These are phyloP conservation scores for Coemansia reversa DNA, from an alignment of 192 early-diverging fungal genomes.

Conservation along the genomic window DNA sequence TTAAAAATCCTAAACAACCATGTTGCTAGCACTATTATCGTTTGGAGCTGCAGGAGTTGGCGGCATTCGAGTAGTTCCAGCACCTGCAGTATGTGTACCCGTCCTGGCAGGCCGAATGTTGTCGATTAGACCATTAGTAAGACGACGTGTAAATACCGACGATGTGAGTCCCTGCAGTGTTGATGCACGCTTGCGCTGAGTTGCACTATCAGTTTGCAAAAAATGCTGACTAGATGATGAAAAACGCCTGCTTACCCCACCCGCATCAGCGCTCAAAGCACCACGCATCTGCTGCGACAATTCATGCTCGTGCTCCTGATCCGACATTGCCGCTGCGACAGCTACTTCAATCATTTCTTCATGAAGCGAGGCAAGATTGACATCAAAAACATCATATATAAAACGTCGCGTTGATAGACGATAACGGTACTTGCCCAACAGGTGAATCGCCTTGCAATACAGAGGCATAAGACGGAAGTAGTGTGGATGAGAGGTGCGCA, in stretches of 20 bases:
- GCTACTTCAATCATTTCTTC: constrained; percentile 19
- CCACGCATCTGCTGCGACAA: neutral
- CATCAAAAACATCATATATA: constrained; percentile 52
- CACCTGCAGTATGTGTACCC: neutral
- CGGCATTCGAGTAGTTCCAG: constrained; percentile 5
- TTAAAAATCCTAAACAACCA: neutral
- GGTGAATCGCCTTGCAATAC: constrained; percentile 34
- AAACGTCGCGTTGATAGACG: constrained; percentile 44
- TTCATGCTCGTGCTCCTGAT: neutral
- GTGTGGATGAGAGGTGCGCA: constrained; percentile 54
- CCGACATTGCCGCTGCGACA: neutral
- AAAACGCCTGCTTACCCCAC: constrained; percentile 18
- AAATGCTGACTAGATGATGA: constrained; percentile 34
- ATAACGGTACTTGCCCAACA: constrained; percentile 53
- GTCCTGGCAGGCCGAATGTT: constrained; percentile 17
- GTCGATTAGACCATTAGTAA: constrained; percentile 38
- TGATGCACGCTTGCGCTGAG: constrained; percentile 48
- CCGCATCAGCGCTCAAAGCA: neutral
- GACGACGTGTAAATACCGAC: constrained; percentile 35
- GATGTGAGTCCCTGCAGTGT: constrained; percentile 46
- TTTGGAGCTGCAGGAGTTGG: constrained; percentile 6
- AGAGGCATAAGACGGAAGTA: constrained; percentile 48
- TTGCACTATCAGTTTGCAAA: constrained; percentile 12
- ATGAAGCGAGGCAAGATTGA: constrained; percentile 42
- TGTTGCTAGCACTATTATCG: neutral